phyloP scores from a whole-genome alignment of 1,139 yeast species.

The Nakaseomyces delphensis region DNA sequence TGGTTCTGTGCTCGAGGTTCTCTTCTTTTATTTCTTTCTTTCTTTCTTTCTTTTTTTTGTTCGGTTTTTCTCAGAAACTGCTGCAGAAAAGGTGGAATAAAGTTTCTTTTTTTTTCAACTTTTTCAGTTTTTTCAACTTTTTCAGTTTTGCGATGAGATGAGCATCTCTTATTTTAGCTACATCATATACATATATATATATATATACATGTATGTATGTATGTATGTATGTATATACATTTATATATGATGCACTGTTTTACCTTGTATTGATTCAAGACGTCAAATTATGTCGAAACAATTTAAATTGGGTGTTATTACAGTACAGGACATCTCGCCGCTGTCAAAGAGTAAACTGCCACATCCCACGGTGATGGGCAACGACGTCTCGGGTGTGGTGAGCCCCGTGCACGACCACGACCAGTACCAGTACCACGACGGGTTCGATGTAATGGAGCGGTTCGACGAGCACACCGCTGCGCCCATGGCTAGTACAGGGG shows the following conservation, averaged over 20 bases:
- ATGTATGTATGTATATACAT: too few relatives aligned
- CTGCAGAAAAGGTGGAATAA: not conserved
- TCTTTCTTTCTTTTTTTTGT: not conserved
- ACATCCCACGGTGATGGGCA: slow-evolving; percentile 6
- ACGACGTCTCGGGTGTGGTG: not conserved
- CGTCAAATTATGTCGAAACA: slow-evolving; percentile 1
- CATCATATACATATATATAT: too few relatives aligned
- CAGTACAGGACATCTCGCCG: slow-evolving; percentile 2
- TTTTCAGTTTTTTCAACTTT: too few relatives aligned
- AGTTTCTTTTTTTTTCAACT: too few relatives aligned
- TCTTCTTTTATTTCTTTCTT: not conserved
- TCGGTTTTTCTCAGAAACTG: not conserved
- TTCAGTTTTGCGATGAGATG: too few relatives aligned
- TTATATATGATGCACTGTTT: too few relatives aligned
- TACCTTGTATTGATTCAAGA: not conserved
- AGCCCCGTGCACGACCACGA: too few relatives aligned
- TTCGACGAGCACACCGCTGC: too few relatives aligned
- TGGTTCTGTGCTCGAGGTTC: not conserved
- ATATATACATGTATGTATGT: too few relatives aligned
- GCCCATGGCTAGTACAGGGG: not conserved
- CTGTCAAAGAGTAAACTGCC: slow-evolving; percentile 3
- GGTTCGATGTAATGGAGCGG: too few relatives aligned
- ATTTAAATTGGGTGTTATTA: slow-evolving; percentile 5
- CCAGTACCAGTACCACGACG: too few relatives aligned
- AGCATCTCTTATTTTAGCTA: too few relatives aligned